Base-by-base conservation (phyloP, 1,284 basidiomycete genomes). In the Tylopilus sp. region DNA sequence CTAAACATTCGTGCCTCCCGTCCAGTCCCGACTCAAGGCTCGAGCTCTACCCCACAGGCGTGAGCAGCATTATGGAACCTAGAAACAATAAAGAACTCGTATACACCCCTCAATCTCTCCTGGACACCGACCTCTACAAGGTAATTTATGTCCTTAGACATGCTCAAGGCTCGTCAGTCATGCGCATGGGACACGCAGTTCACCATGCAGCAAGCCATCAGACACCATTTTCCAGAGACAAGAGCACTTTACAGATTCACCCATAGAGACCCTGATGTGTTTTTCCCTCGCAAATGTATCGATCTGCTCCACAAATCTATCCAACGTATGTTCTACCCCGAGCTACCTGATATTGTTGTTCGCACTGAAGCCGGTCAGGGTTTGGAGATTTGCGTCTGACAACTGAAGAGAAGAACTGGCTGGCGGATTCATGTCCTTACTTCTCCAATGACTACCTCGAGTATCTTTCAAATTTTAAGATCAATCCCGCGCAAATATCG, bases 41-140 rank as follows among this genome's bases (percentile, higher is more conserved):
- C n/a, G 16, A 18, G n/a, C 23, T 25, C 19, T 36, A 35, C 34
- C 23, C 15, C 21, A 21, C 15, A 19, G 4, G 28, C 23, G 36
- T 18, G 18, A 26, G 6, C 21, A 45, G 16, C 41, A 40, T 8
- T 39, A 62, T 64, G 63, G 51, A 51, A 11, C n/a, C n/a, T n/a
- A 40, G 16, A 38, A 26, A 29, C n/a, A 35, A 1, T 12, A 49
- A 53, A 21, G 51, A 51, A 36, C 37, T 50, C 15, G 21, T 51
- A 10, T 64, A 60, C 23, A 51, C 35, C 3, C 59, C 52, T 29
- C 49, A 16, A 52, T 93, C 91, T 26, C 75, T 98, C 47, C 79
- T 99, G 48, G 96, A 98, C 68, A 97, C 94, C 0, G 96, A 99
- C 67, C 73, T 97, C 35, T 98, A 99, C 84, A 99, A 97, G 79